A percentile compares a stretch with the other conserved stretches of the same genome.
Conservation (phyloP, 345 rosid species). For the Boechera divaricarpa region DNA sequence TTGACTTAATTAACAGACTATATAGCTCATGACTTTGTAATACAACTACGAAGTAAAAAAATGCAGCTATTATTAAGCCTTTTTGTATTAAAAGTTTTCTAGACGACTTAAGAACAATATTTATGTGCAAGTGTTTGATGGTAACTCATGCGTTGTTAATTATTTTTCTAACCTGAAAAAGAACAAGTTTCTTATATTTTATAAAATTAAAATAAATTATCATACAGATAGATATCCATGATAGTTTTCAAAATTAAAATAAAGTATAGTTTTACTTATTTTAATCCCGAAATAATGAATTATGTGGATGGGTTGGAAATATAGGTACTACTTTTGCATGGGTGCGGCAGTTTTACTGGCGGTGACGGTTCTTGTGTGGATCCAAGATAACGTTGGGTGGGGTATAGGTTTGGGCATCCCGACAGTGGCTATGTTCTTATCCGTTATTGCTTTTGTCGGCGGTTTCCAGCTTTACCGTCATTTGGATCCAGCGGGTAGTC, state of each 20-base stretch:
- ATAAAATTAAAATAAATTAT: background rate
- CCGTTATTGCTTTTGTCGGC: slow-evolving; percentile 55
- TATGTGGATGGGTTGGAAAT: slow-evolving; percentile 9
- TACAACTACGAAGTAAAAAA: background rate
- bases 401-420: slow-evolving; percentile 90
- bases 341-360: slow-evolving; percentile 71
- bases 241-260: background rate
- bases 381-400: slow-evolving; percentile 89
- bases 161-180: background rate
- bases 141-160: background rate
- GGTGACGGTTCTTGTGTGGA: slow-evolving; percentile 75
- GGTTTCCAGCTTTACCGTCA: slow-evolving; percentile 81
- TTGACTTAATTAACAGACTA: slow-evolving; percentile 10
- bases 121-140: background rate
- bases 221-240: background rate
- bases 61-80: slow-evolving; percentile 7
- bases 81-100: background rate
- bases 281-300: background rate
- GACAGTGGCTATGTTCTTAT: slow-evolving; percentile 67
- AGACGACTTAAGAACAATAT: background rate
- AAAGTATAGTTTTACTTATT: background rate
- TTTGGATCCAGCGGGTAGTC: slow-evolving; percentile 85
- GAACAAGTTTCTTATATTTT: background rate
- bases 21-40: slow-evolving; percentile 17
- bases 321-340: slow-evolving; percentile 78